Evolutionary conservation across 108 stramenopile species (phyloP), one percentile per base, ranked within the genome.

Genomic region (Skeletonema marinoi): DNA sequence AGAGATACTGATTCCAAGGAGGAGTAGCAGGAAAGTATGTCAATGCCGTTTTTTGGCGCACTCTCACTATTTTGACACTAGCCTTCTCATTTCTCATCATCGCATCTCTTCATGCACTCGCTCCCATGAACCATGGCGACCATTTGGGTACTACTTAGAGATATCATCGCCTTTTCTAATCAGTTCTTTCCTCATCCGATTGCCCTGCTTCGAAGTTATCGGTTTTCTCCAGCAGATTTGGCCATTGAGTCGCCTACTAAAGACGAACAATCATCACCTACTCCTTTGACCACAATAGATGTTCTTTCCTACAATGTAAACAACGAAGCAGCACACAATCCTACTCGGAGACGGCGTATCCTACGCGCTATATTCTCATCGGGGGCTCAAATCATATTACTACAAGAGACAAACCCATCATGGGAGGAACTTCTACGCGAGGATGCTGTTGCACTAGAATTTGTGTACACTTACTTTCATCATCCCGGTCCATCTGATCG

Each of bases 301-400:
- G 44, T 82, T 7, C 59, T 82, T 12, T 71, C 82, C 32, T 82
- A 82, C 75, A 82, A 82, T 30, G 66, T 82, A 30, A 77, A 82
- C 46, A 60, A 73, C 41, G 61, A 42, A 11, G 66, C 70, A 42
- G 70, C 63, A 25, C 44, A 17, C 31, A 42, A 44, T 58, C 60
- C 30, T 16, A 41, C 11, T 21, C 64, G 71, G 21, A 66, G 66
- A 59, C 68, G 67, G 1, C 29, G 10, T 16, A 82, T 82, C 44
- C 14, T 82, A 13, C 66, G 44, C 2, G 82, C 82, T 10, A 82
- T 82, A 50, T 68, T 73, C 31, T 77, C 82, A 33, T 82, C 82
- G 19, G 71, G 70, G 2, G 82, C 82, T 31, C 60, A 73, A 60
- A 51, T 82, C 31, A 72, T 77, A 19, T 36, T 82, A 21, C 75